Percentiles rank a stretch among this genome's conserved stretches.
phyloP scores from a whole-genome alignment of 2,329 filamentous ascomycete genomes.

The Ophiostoma himal-ulmi region DNA sequence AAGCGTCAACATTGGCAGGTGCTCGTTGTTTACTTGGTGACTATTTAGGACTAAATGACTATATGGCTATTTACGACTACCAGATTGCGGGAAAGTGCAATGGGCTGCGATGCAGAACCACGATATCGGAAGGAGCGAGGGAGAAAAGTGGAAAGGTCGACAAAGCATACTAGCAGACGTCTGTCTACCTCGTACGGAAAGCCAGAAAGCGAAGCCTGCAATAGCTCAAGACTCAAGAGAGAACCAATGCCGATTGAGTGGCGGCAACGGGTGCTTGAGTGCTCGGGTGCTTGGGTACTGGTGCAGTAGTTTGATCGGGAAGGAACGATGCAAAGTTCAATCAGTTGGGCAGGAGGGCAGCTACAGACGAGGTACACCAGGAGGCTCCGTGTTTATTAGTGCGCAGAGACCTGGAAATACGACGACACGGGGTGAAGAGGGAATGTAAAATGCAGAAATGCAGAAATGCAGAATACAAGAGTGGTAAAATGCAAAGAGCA shows the following conservation, averaged over 20 bases:
- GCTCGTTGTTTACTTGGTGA: too few relatives aligned
- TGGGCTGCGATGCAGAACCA: not conserved
- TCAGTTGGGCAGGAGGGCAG: not conserved
- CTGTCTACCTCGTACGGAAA: too few relatives aligned
- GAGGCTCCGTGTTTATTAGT: too few relatives aligned
- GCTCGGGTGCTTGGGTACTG: not conserved
- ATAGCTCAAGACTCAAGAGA: not conserved
- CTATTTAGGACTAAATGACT: too few relatives aligned
- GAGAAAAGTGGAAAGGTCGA: not conserved
- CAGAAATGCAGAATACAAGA: not conserved
- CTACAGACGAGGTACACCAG: not conserved
- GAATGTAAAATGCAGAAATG: not conserved
- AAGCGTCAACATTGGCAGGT: too few relatives aligned
- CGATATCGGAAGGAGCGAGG: not conserved
- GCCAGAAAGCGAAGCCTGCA: not conserved
- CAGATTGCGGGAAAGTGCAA: not conserved
- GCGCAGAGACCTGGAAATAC: too few relatives aligned
- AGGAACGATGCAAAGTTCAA: not conserved
- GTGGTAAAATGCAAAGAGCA: too few relatives aligned
- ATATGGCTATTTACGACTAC: too few relatives aligned
- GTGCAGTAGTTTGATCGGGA: not conserved
- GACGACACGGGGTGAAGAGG: too few relatives aligned
- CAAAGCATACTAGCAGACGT: not conserved
- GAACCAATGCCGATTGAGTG: constrained; percentile 1
- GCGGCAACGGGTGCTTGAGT: not conserved